These are phyloP conservation scores for Tremella yokohamensis DNA, from an alignment of 768 basidiomycete species.

Conservation along the genomic window DNA sequence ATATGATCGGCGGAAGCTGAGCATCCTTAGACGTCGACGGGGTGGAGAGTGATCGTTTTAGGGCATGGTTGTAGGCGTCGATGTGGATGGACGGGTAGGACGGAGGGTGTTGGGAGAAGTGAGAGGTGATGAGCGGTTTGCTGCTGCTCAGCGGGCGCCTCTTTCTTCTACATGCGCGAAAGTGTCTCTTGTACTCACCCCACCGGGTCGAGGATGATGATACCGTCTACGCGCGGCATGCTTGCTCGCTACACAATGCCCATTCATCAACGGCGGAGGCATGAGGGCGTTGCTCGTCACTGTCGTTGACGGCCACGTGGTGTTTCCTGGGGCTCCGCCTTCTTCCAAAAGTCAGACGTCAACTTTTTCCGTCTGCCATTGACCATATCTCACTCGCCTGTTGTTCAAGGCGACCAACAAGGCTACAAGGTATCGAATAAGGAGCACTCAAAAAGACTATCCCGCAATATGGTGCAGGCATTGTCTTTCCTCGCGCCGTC, in stretches of 20 bases:
- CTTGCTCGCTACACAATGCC: no score
- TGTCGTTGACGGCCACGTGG: no score
- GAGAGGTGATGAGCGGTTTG: slow-evolving; percentile 80
- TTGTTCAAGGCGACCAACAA: no score
- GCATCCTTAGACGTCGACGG: slow-evolving; percentile 7
- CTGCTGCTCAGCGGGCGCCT: slow-evolving; percentile 25
- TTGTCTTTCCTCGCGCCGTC: slow-evolving; percentile 44
- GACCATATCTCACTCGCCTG: no score
- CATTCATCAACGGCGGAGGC: not conserved
- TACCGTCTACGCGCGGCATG: slow-evolving; percentile 48
- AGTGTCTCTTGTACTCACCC: slow-evolving; percentile 27
- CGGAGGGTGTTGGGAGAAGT: slow-evolving; percentile 71
- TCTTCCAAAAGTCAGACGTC: not conserved
- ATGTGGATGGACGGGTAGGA: slow-evolving; percentile 81
- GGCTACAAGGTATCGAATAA: no score
- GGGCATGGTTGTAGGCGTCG: slow-evolving; percentile 73
- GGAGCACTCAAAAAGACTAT: no score
- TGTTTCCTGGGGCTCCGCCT: not conserved
- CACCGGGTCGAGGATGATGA: slow-evolving; percentile 48
- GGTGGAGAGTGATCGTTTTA: slow-evolving; percentile 55
- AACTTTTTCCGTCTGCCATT: no score
- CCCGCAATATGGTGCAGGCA: slow-evolving; percentile 22
- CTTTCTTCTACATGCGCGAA: not conserved
- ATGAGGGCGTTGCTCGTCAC: not conserved
- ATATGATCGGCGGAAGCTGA: slow-evolving; percentile 46